phyloP scores from a whole-genome alignment of 1,139 yeast genomes.

The Geotrichum macrosporum region DNA sequence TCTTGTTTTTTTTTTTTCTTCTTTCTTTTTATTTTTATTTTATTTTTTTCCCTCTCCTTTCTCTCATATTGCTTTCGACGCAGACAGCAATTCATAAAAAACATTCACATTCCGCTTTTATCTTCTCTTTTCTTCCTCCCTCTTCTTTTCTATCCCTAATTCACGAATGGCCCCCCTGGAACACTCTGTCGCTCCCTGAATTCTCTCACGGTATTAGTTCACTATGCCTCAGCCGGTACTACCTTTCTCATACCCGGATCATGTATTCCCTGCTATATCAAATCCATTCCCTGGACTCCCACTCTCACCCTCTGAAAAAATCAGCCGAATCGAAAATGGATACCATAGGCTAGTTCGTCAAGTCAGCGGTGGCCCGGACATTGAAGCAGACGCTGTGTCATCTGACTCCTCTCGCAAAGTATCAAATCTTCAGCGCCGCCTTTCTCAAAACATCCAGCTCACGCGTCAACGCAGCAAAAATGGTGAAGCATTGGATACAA shows the following conservation, averaged over 20 bases:
- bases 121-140: no score
- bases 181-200: background rate
- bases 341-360: conserved; percentile 27
- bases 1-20: no score
- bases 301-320: conserved; percentile 31
- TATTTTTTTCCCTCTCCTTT: no score
- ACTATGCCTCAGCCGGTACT: conserved; percentile 19
- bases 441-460: conserved; percentile 19
- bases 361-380: conserved; percentile 21
- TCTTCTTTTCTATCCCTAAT: background rate
- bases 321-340: conserved; percentile 28
- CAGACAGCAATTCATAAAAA: no score
- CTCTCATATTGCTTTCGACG: no score
- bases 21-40: no score
- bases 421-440: conserved; percentile 18
- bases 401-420: conserved; percentile 2
- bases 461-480: conserved; percentile 8
- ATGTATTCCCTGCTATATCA: conserved; percentile 33
- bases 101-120: no score
- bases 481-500: conserved; percentile 6
- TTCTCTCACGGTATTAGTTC: background rate
- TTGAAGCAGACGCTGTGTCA: conserved; percentile 16
- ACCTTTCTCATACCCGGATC: conserved; percentile 34
- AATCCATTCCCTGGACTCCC: conserved; percentile 34
- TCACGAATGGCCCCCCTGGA: no score